Evolutionary conservation across 345 rosid genomes (phyloP).

Genomic region (Eucalyptus erythrocorys): DNA sequence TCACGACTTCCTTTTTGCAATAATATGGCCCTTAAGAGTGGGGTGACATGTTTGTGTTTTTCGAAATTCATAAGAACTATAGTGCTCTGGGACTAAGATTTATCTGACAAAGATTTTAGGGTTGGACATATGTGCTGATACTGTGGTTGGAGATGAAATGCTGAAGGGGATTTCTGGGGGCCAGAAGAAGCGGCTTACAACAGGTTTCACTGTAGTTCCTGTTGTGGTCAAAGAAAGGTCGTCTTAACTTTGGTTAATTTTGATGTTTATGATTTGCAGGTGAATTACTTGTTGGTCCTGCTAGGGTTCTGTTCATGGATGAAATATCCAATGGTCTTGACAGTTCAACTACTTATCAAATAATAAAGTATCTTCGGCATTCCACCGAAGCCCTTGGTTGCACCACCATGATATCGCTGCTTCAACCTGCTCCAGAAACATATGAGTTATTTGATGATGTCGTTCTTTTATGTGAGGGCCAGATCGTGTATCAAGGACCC

Average conservation of each 20-base stretch:
- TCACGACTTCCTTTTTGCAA: neutral
- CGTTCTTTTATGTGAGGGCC: conserved; percentile 87
- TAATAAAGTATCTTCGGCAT: conserved; percentile 79
- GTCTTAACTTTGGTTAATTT: neutral
- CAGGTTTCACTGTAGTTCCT: conserved; percentile 33
- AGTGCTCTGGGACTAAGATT: neutral
- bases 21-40: neutral
- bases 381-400: conserved; percentile 78
- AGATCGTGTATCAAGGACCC: conserved; percentile 90
- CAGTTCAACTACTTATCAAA: conserved; percentile 90
- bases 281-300: conserved; percentile 91
- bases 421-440: conserved; percentile 97
- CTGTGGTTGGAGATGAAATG: conserved; percentile 98
- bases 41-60: neutral
- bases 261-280: conserved; percentile 32
- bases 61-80: neutral
- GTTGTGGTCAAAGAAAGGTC: neutral
- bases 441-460: conserved; percentile 88
- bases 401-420: conserved; percentile 76
- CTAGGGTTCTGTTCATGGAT: conserved; percentile 96
- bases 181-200: conserved; percentile 94
- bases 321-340: conserved; percentile 98
- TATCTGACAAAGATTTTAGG: conserved; percentile 93
- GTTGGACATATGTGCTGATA: conserved; percentile 87
- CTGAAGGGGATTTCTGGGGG: conserved; percentile 99